Evolutionary conservation across 2,329 filamentous ascomycete species (phyloP).

Genomic region (Alternaria consortialis): DNA sequence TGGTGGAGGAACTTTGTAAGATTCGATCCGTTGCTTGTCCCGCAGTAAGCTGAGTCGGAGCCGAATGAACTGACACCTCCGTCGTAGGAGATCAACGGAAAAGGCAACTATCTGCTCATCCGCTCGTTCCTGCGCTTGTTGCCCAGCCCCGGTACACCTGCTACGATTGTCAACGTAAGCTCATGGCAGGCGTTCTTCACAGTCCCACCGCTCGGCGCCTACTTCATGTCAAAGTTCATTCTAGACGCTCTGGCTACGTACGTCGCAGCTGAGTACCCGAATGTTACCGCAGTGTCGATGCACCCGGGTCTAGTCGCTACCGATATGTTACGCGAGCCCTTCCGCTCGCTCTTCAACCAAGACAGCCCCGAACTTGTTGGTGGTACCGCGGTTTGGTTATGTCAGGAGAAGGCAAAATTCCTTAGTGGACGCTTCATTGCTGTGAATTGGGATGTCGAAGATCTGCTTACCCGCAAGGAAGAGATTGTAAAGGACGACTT

Average conservation of each 20-base stretch:
- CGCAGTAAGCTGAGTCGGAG: neutral
- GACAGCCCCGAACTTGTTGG: constrained; percentile 43
- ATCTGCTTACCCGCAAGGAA: constrained; percentile 31
- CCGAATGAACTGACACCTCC: neutral
- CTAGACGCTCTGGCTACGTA: constrained; percentile 19
- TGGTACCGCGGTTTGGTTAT: constrained; percentile 37
- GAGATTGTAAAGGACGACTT: constrained; percentile 26
- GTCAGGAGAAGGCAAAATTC: constrained; percentile 35
- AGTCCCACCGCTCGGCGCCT: constrained; percentile 18
- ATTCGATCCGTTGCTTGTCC: neutral
- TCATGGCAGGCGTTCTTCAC: constrained; percentile 20
- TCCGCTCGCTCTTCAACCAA: constrained; percentile 17
- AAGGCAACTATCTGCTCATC: constrained; percentile 44
- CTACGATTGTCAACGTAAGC: constrained; percentile 31
- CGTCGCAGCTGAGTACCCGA: constrained; percentile 27
- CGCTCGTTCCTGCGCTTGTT: constrained; percentile 41
- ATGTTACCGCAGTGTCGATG: constrained; percentile 23
- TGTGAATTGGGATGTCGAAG: constrained; percentile 45
- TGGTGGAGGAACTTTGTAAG: constrained; percentile 34
- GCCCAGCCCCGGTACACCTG: constrained; percentile 24
- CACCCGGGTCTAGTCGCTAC: constrained; percentile 28
- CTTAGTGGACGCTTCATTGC: constrained; percentile 38
- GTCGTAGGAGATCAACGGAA: constrained; percentile 45
- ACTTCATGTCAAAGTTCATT: constrained; percentile 23
- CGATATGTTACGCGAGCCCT: constrained; percentile 25